These are phyloP conservation scores for Pneumocystis carinii DNA, from an alignment of 1,139 yeast species.

Conservation along the genomic window DNA sequence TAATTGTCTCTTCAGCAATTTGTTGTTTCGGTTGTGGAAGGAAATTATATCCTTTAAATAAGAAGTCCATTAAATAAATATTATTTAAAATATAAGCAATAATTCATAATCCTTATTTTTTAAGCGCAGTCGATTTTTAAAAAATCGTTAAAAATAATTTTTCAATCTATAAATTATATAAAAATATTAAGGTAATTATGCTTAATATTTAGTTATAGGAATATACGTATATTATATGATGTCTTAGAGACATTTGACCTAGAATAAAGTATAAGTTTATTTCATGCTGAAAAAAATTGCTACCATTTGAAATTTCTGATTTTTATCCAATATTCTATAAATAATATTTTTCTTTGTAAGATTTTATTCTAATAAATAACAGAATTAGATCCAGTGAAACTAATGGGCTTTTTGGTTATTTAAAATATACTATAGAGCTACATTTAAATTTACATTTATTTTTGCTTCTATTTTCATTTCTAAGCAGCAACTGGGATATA, in stretches of 20 bases:
- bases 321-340: neutral
- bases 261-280: neutral
- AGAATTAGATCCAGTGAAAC: neutral
- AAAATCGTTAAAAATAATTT: neutral
- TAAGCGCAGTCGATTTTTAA: neutral
- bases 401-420: neutral
- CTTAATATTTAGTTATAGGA: neutral
- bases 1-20: constrained; percentile 68
- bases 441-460: neutral
- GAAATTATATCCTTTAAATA: constrained; percentile 29
- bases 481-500: neutral
- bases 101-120: neutral
- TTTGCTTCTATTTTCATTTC: neutral
- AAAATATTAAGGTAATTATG: neutral
- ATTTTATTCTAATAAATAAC: neutral
- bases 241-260: neutral
- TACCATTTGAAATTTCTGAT: neutral
- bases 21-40: constrained; percentile 37
- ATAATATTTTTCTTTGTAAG: neutral
- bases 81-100: neutral
- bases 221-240: neutral
- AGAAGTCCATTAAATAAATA: constrained; percentile 26
- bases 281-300: neutral
- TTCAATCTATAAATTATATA: neutral
- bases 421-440: neutral